Base-by-base conservation (phyloP, 805 yeast genomes). In the Cyberlindnera misumaiensis region DNA sequence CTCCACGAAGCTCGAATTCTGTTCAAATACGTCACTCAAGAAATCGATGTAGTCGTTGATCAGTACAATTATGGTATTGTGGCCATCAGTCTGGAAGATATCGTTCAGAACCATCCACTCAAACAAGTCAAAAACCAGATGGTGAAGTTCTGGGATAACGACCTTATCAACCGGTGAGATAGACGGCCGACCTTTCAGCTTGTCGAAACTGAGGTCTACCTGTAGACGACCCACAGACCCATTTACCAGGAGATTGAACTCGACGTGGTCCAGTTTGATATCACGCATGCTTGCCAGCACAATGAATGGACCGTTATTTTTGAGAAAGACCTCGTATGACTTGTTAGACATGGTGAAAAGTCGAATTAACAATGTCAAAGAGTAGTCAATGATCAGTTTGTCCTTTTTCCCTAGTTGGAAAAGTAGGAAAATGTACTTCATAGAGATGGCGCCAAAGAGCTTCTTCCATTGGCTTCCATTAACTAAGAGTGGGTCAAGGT, bases 381-480 rank as follows among this genome's bases (percentile, higher is more conserved):
- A 54, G 8, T 51, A 44, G 27, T 59, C 55, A n/a, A 55, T 62
- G 14, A 43, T 45, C 5, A 41, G 27, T 29, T 55, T 59, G 43
- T 53, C 55, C 32, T 35, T 49, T 70, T 34, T 60, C 53, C 24
- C 64, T 44, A 37, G 67, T 51, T 65, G 65, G 37, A 73, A 59
- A 11, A 83, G 52, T 11, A 83, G 53, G 10, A 83, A 59, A 9
- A 83, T 62, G 83, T 89, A 80, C 51, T 80, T 82, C 5, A 80
- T 67, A 1, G 85, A 73, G 3, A 84, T 65, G 0, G 80, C 64
- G 33, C 77, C 69, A 67, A 71, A 48, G 59, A 68, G 48, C 58
- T 70, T 53, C 58, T 72, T 55, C 20, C 70, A 52, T 28, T 72
- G 74, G 44, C 69, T 47, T 28, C 71, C 41, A 55, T 72, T 55